These are phyloP conservation scores for Amniculicola lignicola DNA, from an alignment of 495 filamentous ascomycete species.

Conservation along the genomic window DNA sequence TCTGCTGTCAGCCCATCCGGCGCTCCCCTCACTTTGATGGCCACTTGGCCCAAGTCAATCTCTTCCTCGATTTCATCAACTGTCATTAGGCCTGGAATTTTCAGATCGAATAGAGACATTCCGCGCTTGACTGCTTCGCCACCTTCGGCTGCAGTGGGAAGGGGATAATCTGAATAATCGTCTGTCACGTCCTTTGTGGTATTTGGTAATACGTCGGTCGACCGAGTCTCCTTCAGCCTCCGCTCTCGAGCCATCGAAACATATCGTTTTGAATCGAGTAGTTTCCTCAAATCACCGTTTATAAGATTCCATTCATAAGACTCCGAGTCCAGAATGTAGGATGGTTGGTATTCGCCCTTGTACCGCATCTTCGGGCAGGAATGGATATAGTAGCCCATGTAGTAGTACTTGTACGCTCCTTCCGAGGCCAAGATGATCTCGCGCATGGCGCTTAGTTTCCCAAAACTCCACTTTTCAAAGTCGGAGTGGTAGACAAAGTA, in stretches of 20 bases:
- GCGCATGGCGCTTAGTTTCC: constrained; percentile 81
- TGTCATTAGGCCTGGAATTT: constrained; percentile 77
- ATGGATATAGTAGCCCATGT: constrained; percentile 77
- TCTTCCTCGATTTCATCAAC: constrained; percentile 55
- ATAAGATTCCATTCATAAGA: constrained; percentile 71
- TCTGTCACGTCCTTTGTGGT: constrained; percentile 17
- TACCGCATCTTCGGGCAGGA: constrained; percentile 78
- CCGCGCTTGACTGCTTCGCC: constrained; percentile 36
- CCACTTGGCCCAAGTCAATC: constrained; percentile 57
- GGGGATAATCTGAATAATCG: constrained; percentile 30
- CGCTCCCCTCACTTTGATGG: not conserved
- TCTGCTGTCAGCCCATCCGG: not conserved
- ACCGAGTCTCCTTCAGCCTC: constrained; percentile 1
- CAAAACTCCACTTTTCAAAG: constrained; percentile 73
- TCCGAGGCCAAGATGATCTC: constrained; percentile 80
- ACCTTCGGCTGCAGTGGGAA: constrained; percentile 18
- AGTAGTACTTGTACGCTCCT: constrained; percentile 68
- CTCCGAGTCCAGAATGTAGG: constrained; percentile 79
- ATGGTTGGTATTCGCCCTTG: constrained; percentile 82
- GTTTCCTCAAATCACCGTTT: constrained; percentile 59
- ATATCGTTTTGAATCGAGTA: constrained; percentile 65
- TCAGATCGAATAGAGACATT: constrained; percentile 60
- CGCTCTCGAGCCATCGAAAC: constrained; percentile 62
- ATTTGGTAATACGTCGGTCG: not conserved
- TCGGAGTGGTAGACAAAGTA: constrained; percentile 91